Evolutionary conservation across 148 eudicot genomes (phyloP), one percentile per base, ranked within the genome.

Genomic region (Cornus suecica): DNA sequence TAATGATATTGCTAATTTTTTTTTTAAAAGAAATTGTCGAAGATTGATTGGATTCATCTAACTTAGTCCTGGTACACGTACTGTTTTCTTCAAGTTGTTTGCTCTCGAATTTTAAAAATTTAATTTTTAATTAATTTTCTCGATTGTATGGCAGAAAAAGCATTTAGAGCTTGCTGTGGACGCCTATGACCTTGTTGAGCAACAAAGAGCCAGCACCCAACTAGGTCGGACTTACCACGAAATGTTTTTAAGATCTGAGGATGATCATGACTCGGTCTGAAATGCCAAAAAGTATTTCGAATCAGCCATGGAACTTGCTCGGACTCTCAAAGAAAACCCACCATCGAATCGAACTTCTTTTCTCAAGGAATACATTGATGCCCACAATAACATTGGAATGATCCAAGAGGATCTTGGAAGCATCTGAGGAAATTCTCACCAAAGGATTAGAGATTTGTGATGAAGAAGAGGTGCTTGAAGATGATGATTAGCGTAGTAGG

Each of bases 141-240:
- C 54, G 15, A 13, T 48, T 61, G 58, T 78, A 34, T 63, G 79
- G 58, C 79, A 96, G 99, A 93, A 87, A 84, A 93, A 87, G 83
- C 99, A 96, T 86, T 78, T 93, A 77, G 87, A 87, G 79, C 90
- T 93, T 37, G 99, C 99, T 64, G 86, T 86, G 77, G 90, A 87
- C 42, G 82, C 82, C 66, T 77, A 86, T 74, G 97, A 93, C 78
- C 83, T 88, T 27, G 81, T 85, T 79, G 99, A 96, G 90, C 98
- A 96, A 76, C 99, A 96, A 84, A 85, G 99, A 88, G 99, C 99
- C 29, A 81, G 80, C 83, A 96, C 99, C 60, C 99, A 96, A 84
- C 94, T 96, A 74, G 99, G 94, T 66, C 90, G 99, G 79, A 91
- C 98, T 41, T 96, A 96, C 85, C 90, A 96, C 74, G 98, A 93